phyloP scores from a whole-genome alignment of 805 yeast species.

The Zygotorulaspora florentina region DNA sequence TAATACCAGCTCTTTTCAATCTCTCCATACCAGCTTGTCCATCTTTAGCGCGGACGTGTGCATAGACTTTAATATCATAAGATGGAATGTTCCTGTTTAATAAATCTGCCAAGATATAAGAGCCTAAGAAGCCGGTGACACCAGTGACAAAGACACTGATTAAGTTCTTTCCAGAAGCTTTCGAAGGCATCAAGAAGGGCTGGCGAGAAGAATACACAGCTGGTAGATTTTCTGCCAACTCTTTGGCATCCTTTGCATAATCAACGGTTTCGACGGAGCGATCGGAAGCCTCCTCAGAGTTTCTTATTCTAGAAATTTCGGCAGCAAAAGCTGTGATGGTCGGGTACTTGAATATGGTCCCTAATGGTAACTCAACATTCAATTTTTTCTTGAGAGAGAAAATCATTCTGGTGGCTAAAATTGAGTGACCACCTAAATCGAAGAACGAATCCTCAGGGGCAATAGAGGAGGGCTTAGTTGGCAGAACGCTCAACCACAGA shows the following conservation, averaged over 20 bases:
- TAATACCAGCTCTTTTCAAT: conserved; percentile 65
- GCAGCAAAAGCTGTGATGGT: conserved; percentile 74
- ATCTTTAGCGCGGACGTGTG: conserved; percentile 86
- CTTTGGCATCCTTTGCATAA: conserved; percentile 73
- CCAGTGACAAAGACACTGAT: conserved; percentile 85
- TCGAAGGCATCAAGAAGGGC: conserved; percentile 24
- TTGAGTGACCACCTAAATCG: conserved; percentile 97
- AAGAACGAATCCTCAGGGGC: conserved; percentile 85
- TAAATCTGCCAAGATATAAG: conserved; percentile 77
- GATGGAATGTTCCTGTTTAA: conserved; percentile 47
- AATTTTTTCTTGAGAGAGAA: conserved; percentile 80
- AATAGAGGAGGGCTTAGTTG: conserved; percentile 75
- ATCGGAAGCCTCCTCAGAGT: conserved; percentile 38
- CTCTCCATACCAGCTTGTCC: conserved; percentile 70
- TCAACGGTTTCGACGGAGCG: conserved; percentile 31
- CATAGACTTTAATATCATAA: conserved; percentile 55
- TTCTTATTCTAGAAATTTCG: conserved; percentile 57
- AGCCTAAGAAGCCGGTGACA: conserved; percentile 93
- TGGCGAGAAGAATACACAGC: conserved; percentile 43
- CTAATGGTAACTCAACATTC: conserved; percentile 79
- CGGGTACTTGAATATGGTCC: conserved; percentile 85
- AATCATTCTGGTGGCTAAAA: conserved; percentile 94
- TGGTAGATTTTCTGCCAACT: conserved; percentile 41
- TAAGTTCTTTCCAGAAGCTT: conserved; percentile 27
- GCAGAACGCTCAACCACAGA: conserved; percentile 81